These are phyloP conservation scores for Spatholobus suberectus DNA, from an alignment of 306 rosid species.

Conservation along the genomic window DNA sequence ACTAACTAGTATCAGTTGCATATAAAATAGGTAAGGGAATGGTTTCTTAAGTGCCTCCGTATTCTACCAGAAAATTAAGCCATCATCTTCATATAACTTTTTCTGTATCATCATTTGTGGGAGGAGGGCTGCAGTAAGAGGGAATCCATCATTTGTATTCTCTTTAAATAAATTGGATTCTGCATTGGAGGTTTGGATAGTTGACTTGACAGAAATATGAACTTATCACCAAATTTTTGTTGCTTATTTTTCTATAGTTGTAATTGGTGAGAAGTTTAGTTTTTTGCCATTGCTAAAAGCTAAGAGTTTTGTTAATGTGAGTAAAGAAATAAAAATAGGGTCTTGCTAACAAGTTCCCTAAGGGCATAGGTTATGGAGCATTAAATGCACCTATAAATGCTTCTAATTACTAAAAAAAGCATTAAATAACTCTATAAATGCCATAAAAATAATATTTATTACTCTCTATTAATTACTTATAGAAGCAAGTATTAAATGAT, in stretches of 20 bases:
- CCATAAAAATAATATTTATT: neutral
- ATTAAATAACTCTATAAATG: neutral
- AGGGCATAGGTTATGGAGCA: neutral
- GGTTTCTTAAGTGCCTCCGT: neutral
- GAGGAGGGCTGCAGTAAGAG: neutral
- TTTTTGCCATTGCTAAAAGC: neutral
- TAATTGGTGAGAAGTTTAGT: neutral
- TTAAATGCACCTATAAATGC: neutral
- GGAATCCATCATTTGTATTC: constrained; percentile 3
- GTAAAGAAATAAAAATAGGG: neutral
- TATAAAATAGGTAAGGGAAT: neutral
- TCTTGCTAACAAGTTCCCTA: neutral
- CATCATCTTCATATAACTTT: neutral
- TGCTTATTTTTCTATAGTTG: neutral
- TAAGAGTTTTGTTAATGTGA: neutral
- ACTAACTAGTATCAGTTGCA: neutral
- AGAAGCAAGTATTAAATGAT: neutral
- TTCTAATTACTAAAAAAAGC: neutral
- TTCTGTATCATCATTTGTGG: neutral
- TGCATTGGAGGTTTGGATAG: neutral
- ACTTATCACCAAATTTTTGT: neutral
- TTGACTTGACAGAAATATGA: neutral
- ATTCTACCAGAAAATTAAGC: neutral
- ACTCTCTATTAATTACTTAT: neutral
- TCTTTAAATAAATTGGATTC: neutral